Conservation (phyloP, 2,329 filamentous ascomycete genomes). For the Penicillium griseofulvum region DNA sequence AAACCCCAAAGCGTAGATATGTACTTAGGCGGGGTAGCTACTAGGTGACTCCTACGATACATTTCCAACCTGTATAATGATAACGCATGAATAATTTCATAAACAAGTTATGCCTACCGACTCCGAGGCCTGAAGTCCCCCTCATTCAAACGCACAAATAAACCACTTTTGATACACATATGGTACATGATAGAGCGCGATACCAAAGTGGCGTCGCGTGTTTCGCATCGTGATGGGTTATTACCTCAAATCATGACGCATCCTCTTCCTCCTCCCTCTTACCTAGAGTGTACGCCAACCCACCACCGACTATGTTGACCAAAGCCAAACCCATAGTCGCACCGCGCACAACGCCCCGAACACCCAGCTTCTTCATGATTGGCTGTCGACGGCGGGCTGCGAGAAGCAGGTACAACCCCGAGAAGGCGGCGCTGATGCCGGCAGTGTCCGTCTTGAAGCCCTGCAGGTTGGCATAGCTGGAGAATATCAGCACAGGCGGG, state of each 20-base stretch:
- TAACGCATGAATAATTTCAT: constrained; percentile 1
- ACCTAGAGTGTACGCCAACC: constrained; percentile 47
- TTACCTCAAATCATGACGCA: neutral
- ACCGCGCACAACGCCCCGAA: constrained; percentile 46
- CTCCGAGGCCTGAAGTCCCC: neutral
- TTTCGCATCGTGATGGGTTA: neutral
- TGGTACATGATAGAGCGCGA: neutral
- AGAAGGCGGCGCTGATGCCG: constrained; percentile 64
- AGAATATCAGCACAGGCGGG: constrained; percentile 64
- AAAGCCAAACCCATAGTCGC: constrained; percentile 47
- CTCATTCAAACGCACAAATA: neutral
- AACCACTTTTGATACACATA: constrained; percentile 3
- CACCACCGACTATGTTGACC: constrained; percentile 47
- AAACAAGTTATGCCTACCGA: neutral
- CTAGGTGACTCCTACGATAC: neutral
- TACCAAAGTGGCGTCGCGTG: neutral
- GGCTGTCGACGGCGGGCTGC: constrained; percentile 56
- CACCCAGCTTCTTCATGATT: constrained; percentile 46
- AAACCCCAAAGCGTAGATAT: neutral
- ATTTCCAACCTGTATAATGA: neutral
- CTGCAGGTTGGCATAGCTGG: constrained; percentile 63
- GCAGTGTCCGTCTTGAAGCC: constrained; percentile 63
- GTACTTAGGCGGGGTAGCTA: neutral
- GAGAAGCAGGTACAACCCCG: constrained; percentile 62
- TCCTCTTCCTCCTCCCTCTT: constrained; percentile 41